phyloP scores from a whole-genome alignment of 2,329 filamentous ascomycete genomes.

The Fusarium nanum region DNA sequence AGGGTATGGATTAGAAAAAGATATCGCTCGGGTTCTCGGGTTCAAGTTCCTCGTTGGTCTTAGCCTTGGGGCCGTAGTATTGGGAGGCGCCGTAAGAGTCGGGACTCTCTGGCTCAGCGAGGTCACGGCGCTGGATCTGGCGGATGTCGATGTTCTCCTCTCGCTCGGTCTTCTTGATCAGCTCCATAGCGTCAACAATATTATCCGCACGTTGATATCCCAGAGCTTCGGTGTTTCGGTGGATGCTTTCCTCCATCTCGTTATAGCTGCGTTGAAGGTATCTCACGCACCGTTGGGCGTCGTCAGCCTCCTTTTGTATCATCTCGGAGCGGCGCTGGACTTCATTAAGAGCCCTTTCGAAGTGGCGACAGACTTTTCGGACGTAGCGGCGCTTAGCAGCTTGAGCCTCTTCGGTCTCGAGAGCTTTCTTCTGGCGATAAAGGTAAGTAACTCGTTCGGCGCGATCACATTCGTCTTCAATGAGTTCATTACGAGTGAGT shows the following conservation, averaged over 20 bases:
- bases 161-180: slow-evolving; percentile 3
- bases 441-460: not conserved
- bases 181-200: not conserved
- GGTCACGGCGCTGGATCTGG: not conserved
- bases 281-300: not conserved
- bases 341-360: not conserved
- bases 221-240: not conserved
- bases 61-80: not conserved
- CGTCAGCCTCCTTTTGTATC: slow-evolving; percentile 1
- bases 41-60: not conserved
- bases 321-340: not conserved
- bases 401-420: not conserved
- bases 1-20: slow-evolving; percentile 7
- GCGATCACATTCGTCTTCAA: slow-evolving; percentile 4
- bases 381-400: not conserved
- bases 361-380: slow-evolving; percentile 7
- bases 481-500: slow-evolving; percentile 4
- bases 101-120: not conserved
- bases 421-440: not conserved
- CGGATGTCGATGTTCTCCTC: not conserved
- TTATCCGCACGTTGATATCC: slow-evolving; percentile 6
- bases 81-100: not conserved
- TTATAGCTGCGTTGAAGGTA: not conserved
- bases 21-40: not conserved
- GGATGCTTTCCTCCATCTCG: slow-evolving; percentile 1